Percentiles rank a stretch among this genome's conserved stretches.
Conservation (phyloP, 2,329 filamentous ascomycete species). For the Exophiala mesophila region DNA sequence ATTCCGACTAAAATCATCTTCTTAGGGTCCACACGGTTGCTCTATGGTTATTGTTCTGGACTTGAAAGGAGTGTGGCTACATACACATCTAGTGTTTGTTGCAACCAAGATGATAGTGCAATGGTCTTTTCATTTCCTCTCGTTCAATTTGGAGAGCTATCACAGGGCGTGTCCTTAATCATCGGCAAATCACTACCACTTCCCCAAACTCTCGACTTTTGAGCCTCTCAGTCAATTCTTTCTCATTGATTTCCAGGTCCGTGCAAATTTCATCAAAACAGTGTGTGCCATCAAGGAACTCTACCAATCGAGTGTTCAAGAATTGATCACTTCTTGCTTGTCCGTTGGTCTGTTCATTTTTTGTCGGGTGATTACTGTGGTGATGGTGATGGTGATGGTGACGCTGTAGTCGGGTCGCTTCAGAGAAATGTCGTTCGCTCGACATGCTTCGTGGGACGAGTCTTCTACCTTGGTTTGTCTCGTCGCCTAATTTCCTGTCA, state of each 20-base stretch:
- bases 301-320: slow-evolving; percentile 28
- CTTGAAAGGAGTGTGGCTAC: no score
- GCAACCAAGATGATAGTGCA: no score
- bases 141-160: no score
- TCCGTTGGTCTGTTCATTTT: neutral
- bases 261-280: slow-evolving; percentile 50
- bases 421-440: slow-evolving; percentile 17
- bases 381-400: slow-evolving; percentile 1
- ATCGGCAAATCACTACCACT: slow-evolving; percentile 45
- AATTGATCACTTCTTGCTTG: neutral
- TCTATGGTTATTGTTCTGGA: no score
- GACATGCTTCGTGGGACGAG: slow-evolving; percentile 15
- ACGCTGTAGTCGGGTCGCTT: slow-evolving; percentile 8
- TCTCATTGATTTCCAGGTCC: slow-evolving; percentile 45
- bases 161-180: no score
- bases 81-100: no score
- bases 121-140: neutral
- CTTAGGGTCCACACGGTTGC: no score
- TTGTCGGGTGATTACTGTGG: neutral
- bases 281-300: slow-evolving; percentile 45
- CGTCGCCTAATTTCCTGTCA: neutral
- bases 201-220: slow-evolving; percentile 38
- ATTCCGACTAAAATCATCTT: no score
- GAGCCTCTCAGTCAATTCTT: slow-evolving; percentile 39
- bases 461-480: neutral